These are phyloP conservation scores for Delitschia confertaspora DNA, from an alignment of 495 filamentous ascomycete genomes.

Conservation along the genomic window DNA sequence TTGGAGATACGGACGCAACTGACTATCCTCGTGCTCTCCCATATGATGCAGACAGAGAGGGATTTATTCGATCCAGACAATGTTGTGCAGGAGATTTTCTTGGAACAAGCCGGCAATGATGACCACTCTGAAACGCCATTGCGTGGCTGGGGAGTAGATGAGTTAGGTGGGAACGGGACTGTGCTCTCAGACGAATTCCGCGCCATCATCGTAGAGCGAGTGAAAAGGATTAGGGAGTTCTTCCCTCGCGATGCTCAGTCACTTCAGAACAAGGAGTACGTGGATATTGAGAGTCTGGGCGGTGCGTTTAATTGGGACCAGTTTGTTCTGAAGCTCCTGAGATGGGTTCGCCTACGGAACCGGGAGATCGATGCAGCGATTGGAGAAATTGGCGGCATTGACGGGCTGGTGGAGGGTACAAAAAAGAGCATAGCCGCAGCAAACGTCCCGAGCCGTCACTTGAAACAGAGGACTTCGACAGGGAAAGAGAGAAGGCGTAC, in stretches of 20 bases:
- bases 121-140: neutral
- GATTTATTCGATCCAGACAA: conserved; percentile 31
- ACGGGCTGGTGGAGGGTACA: neutral
- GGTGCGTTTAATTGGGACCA: conserved; percentile 27
- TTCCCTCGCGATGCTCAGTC: conserved; percentile 21
- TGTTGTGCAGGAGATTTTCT: conserved; percentile 14
- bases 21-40: conserved; percentile 30
- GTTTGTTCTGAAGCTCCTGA: conserved; percentile 21
- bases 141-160: conserved; percentile 14
- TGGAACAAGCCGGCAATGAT: neutral
- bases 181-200: neutral
- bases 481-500: conserved; percentile 12
- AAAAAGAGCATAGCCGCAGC: neutral
- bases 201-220: conserved; percentile 17
- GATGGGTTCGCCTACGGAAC: conserved; percentile 20
- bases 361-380: conserved; percentile 12
- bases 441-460: neutral
- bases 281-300: conserved; percentile 32
- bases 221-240: conserved; percentile 25
- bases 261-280: conserved; percentile 11
- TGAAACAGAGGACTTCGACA: conserved; percentile 9
- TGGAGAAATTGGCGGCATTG: conserved; percentile 4
- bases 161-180: neutral
- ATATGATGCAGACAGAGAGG: too few relatives aligned
- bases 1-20: conserved; percentile 39